These are phyloP conservation scores for Poteriospumella lacustris DNA, from an alignment of 108 stramenopile species.

Conservation along the genomic window DNA sequence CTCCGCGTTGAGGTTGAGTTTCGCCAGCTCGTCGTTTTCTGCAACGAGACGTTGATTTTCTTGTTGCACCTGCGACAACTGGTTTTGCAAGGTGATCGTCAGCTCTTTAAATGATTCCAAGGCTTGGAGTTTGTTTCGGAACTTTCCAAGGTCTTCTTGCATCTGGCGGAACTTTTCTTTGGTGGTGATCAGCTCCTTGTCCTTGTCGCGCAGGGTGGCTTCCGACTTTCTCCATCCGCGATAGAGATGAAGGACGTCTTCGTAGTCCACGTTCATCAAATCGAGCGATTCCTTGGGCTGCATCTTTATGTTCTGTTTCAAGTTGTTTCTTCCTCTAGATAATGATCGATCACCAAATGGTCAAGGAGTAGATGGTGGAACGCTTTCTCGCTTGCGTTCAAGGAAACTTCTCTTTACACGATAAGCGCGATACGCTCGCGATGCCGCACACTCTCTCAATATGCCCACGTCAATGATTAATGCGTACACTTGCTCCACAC, in stretches of 20 bases:
- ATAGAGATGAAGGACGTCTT: conserved; percentile 28
- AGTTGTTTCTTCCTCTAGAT: no score
- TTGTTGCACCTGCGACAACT: background rate
- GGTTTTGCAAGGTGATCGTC: background rate
- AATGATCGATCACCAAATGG: no score
- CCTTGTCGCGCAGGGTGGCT: background rate
- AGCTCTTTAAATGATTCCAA: conserved; percentile 22
- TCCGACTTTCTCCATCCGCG: conserved; percentile 21
- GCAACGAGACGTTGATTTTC: conserved; percentile 11
- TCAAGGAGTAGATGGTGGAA: no score
- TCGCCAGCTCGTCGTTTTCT: conserved; percentile 14
- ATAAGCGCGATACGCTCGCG: no score
- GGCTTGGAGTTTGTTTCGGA: conserved; percentile 1
- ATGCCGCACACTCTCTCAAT: no score
- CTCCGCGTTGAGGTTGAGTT: conserved; percentile 10
- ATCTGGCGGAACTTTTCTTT: background rate
- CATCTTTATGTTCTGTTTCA: no score
- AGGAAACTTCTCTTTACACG: no score
- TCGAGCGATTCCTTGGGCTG: conserved; percentile 22
- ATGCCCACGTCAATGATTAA: no score
- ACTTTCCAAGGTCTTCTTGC: background rate
- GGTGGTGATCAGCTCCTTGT: background rate
- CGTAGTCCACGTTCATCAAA: conserved; percentile 28
- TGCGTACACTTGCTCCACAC: no score
- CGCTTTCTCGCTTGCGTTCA: no score